Percentiles rank a stretch among this genome's conserved stretches.
Evolutionary conservation across 31 red algal species (phyloP).

Genomic region (Bonnemaisonia californica): DNA sequence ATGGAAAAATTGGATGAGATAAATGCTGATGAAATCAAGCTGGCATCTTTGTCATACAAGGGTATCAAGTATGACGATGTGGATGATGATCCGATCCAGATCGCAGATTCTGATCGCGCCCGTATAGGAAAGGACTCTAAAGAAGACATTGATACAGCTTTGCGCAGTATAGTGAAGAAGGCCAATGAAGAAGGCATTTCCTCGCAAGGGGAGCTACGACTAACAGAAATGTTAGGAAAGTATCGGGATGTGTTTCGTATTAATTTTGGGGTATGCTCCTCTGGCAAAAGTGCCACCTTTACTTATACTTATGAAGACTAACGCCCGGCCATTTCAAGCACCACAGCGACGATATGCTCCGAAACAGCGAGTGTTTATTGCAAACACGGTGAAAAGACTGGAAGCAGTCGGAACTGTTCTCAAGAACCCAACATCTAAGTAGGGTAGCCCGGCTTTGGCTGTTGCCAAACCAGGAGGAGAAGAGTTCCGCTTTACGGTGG

Average conservation of each 20-base stretch:
- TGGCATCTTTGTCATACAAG: not conserved
- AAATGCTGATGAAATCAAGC: not conserved
- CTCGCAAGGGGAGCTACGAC: not conserved
- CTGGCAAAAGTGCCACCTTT: not conserved
- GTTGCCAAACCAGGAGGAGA: conserved; percentile 29
- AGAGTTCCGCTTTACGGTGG: conserved; percentile 22
- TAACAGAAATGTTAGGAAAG: not conserved
- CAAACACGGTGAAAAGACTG: conserved; percentile 1
- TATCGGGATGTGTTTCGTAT: not conserved
- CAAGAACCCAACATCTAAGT: conserved; percentile 6
- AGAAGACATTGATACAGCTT: not conserved
- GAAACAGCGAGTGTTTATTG: conserved; percentile 15
- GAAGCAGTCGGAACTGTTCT: not conserved
- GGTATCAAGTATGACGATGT: not conserved
- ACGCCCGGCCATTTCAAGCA: not conserved
- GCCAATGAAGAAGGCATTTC: not conserved
- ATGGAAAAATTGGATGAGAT: not conserved
- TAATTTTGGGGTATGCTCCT: not conserved
- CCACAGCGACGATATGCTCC: conserved; percentile 26
- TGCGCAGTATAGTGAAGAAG: not conserved
- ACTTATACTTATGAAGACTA: not conserved
- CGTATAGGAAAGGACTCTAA: not conserved
- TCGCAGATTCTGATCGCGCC: not conserved
- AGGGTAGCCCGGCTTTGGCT: conserved; percentile 28
- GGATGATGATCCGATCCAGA: conserved; percentile 2